Evolutionary conservation across 371 early-diverging fungal genomes (phyloP).

Genomic region (Batrachochytrium dendrobatidis): DNA sequence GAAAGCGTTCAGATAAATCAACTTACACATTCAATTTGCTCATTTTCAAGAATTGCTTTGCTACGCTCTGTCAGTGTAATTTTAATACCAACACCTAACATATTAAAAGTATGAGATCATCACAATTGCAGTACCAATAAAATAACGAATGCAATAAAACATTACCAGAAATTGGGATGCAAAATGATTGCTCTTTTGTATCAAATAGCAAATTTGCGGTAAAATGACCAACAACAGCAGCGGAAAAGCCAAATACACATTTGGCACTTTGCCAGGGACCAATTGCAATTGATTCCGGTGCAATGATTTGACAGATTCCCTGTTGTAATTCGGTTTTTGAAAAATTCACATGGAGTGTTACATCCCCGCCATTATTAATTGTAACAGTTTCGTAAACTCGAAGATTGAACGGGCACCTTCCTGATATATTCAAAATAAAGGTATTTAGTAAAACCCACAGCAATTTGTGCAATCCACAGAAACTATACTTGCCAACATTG

Average conservation of each 20-base stretch:
- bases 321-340: constrained; percentile 2
- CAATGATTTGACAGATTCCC: constrained; percentile 18
- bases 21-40: constrained; percentile 25
- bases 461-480: neutral
- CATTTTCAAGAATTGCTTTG: constrained; percentile 27
- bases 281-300: constrained; percentile 31
- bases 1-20: constrained; percentile 9
- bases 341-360: constrained; percentile 29
- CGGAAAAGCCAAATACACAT: constrained; percentile 31
- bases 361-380: constrained; percentile 41
- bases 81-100: constrained; percentile 32
- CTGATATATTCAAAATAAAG: constrained; percentile 15
- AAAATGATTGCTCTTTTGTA: constrained; percentile 32
- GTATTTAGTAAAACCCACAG: neutral
- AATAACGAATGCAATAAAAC: neutral
- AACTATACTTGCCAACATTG: constrained; percentile 28
- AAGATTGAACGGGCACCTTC: constrained; percentile 39
- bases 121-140: neutral
- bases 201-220: constrained; percentile 20
- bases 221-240: constrained; percentile 25
- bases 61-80: constrained; percentile 30
- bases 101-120: neutral
- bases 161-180: constrained; percentile 29
- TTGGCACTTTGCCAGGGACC: constrained; percentile 24
- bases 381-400: constrained; percentile 28